Evolutionary conservation across 164 flowering plant genomes (phyloP).

Genomic region (Echeveria elegans): DNA sequence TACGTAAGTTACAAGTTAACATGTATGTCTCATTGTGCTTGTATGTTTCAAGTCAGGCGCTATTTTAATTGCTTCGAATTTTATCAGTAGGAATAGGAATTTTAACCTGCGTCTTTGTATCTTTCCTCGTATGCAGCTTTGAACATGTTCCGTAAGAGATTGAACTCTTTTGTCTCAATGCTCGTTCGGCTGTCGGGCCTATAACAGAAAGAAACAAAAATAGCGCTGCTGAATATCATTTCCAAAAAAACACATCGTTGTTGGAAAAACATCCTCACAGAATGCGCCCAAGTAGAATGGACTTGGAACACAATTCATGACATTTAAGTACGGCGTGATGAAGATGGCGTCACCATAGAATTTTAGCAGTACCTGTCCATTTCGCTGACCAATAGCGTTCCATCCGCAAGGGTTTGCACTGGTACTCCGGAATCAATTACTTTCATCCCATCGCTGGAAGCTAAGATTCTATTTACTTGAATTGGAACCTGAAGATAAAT

Average conservation of each 20-base stretch:
- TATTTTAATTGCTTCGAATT: too few species aligned
- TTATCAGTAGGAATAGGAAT: too few species aligned
- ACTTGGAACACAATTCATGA: too few species aligned
- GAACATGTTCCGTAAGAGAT: conserved; percentile 5
- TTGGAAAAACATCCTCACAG: too few species aligned
- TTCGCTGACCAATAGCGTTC: neutral
- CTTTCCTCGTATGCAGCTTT: neutral
- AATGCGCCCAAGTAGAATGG: too few species aligned
- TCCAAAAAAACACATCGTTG: too few species aligned
- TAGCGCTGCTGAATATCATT: too few species aligned
- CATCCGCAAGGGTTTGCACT: neutral
- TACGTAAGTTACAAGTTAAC: too few species aligned
- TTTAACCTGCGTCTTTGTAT: conserved; percentile 1
- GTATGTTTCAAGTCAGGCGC: too few species aligned
- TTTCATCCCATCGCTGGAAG: neutral
- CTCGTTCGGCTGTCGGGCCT: neutral
- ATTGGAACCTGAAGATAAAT: neutral
- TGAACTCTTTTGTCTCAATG: neutral
- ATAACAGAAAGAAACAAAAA: neutral
- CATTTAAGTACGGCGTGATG: neutral
- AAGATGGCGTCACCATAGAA: neutral
- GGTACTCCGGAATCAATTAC: neutral
- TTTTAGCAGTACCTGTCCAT: neutral
- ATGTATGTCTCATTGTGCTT: too few species aligned
- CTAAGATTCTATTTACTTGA: neutral